Evolutionary conservation across 192 early-diverging fungal genomes (phyloP), one percentile per base, ranked within the genome.

Genomic region (Coemansia sp.): DNA sequence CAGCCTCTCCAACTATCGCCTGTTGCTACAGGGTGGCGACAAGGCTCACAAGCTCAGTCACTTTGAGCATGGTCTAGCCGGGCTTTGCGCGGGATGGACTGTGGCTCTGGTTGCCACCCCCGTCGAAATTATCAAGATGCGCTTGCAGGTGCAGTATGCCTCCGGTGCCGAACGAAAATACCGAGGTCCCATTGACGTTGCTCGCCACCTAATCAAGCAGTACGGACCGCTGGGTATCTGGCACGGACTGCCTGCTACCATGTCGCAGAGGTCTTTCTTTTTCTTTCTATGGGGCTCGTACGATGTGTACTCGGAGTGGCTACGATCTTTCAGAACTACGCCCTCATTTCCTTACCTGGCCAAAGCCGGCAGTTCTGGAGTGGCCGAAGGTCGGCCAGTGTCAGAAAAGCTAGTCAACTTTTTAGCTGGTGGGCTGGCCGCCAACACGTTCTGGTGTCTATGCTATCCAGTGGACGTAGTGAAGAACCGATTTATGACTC

Each of bases 401-500:
- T 79, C 89, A 0, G 89, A 90, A 66, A 87, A 86, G 58, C 81
- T 88, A 1, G 77, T 92, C 58, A 91, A 88, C 68, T 92, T 92
- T 81, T 61, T 91, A 65, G 91, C 90, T 11, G 92, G 92, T 65
- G 97, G 95, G 7, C 70, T 96, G 65, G 91, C 92, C 36, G 95
- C 97, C 44, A 96, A 90, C 65, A 89, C 89, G 12, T 98, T 96
- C 74, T 98, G 97, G 97, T 85, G 91, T 22, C 85, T 91, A 65
- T 86, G 87, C 41, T 95, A 92, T 58, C 93, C 95, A 0, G 86
- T 87, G 31, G 92, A 99, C 80, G 89, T 95, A 1, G 90, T 96
- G 53, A 99, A 99, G 77, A 97, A 96, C 73, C 87, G 91, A 18
- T 93, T 93, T 67, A 97, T 97, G 97, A 93, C 94, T 0, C 95